phyloP scores from a whole-genome alignment of 306 rosid genomes.

The Pyrus betulifolia region DNA sequence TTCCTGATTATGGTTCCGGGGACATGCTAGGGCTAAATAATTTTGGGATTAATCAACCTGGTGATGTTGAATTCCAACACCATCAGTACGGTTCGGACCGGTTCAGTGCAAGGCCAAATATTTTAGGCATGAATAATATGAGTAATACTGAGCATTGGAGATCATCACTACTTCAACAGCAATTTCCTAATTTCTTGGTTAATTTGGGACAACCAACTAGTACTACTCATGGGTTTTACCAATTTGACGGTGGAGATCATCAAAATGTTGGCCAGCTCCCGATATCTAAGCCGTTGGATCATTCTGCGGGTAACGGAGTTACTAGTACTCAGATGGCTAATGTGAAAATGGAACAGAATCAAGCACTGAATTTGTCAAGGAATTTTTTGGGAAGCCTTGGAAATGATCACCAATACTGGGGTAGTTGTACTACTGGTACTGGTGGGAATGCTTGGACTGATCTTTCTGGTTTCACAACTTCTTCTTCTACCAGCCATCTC shows the following conservation, averaged over 20 bases:
- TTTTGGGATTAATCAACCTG: slow-evolving; percentile 29
- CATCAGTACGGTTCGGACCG: neutral
- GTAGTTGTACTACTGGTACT: neutral
- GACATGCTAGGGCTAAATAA: slow-evolving; percentile 28
- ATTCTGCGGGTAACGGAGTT: slow-evolving; percentile 24
- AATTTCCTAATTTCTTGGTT: slow-evolving; percentile 47
- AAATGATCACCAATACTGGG: slow-evolving; percentile 33
- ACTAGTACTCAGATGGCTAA: slow-evolving; percentile 16
- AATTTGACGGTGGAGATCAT: slow-evolving; percentile 24
- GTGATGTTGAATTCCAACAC: slow-evolving; percentile 32
- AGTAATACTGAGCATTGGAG: slow-evolving; percentile 49
- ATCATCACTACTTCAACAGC: slow-evolving; percentile 32
- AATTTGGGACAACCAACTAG: slow-evolving; percentile 40
- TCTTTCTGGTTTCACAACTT: slow-evolving; percentile 50
- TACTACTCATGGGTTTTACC: slow-evolving; percentile 31
- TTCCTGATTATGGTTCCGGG: slow-evolving; percentile 34
- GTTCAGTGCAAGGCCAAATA: neutral
- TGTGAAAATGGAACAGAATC: slow-evolving; percentile 54
- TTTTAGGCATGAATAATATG: neutral
- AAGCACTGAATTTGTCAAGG: slow-evolving; percentile 48
- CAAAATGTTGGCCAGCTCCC: slow-evolving; percentile 22
- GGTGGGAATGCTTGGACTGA: slow-evolving; percentile 52
- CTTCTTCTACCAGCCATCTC: slow-evolving; percentile 45
- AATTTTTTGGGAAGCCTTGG: slow-evolving; percentile 43
- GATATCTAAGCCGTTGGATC: slow-evolving; percentile 36